Percentiles rank a stretch among this genome's conserved stretches.
Evolutionary conservation across 345 rosid genomes (phyloP).

Genomic region (Lepidium didymum): DNA sequence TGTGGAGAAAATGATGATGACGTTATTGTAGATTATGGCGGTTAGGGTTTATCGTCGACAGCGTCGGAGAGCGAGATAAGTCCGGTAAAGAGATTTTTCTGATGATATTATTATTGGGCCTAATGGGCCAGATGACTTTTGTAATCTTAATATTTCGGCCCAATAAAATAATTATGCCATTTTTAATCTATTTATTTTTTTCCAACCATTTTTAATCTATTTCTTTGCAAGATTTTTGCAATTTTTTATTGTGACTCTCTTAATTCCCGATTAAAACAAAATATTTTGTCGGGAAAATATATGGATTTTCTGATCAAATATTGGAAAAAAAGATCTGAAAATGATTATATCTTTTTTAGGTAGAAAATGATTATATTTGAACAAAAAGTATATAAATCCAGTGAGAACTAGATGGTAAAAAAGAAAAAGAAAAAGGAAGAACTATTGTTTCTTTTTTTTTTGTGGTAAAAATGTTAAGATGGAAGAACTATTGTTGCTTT

Average conservation of each 20-base stretch:
- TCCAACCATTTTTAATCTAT: no score
- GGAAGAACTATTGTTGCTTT: conserved; percentile 20
- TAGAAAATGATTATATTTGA: background rate
- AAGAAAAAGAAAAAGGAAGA: background rate
- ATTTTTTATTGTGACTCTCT: no score
- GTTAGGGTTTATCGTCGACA: conserved; percentile 16
- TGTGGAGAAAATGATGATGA: background rate
- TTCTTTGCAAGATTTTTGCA: no score
- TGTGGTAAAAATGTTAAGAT: background rate
- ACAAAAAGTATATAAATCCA: background rate
- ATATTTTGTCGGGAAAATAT: no score
- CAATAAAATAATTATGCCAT: background rate
- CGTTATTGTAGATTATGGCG: conserved; percentile 17
- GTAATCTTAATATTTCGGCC: background rate
- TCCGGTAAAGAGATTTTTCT: background rate
- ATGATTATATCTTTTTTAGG: no score
- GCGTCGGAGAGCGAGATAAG: background rate
- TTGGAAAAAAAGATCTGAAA: no score
- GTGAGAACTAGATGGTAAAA: background rate
- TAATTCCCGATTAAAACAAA: no score
- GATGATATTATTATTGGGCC: background rate
- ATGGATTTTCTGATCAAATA: no score
- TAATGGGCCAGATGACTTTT: background rate
- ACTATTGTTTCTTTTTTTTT: conserved; percentile 13
- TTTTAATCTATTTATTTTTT: no score